These are phyloP conservation scores for Candida verbasci DNA, from an alignment of 805 yeast species.

Conservation along the genomic window DNA sequence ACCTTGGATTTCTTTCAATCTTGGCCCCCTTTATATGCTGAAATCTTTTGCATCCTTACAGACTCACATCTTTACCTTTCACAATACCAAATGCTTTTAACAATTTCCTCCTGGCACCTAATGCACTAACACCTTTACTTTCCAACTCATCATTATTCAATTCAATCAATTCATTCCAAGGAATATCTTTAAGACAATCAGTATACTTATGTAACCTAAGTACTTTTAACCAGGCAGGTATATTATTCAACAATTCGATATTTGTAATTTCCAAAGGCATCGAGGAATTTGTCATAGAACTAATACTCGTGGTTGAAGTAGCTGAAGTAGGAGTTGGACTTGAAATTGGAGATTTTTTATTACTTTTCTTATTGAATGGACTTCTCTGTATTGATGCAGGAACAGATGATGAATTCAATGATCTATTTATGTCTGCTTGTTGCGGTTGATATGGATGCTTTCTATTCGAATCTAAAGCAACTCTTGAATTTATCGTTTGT, in stretches of 20 bases:
- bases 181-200: constrained; percentile 65
- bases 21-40: too few species aligned
- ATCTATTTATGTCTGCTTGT: constrained; percentile 29
- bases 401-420: constrained; percentile 33
- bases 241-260: constrained; percentile 56
- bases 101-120: constrained; percentile 93
- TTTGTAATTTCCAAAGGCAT: constrained; percentile 42
- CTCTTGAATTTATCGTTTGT: constrained; percentile 58
- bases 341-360: constrained; percentile 4
- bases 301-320: constrained; percentile 4
- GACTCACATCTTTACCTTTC: constrained; percentile 21
- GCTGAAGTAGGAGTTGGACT: constrained; percentile 5
- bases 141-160: constrained; percentile 67
- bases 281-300: constrained; percentile 18
- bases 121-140: constrained; percentile 80
- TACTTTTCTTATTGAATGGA: constrained; percentile 5
- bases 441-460: constrained; percentile 5
- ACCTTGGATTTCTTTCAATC: too few species aligned
- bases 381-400: constrained; percentile 22
- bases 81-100: constrained; percentile 88
- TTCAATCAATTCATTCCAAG: constrained; percentile 77
- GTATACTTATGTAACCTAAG: constrained; percentile 93
- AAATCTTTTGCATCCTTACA: too few species aligned
- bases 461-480: constrained; percentile 38
- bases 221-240: constrained; percentile 90